Base-by-base conservation (phyloP, 225 moss, liverwort and hornwort genomes). In the Asterella californica region DNA sequence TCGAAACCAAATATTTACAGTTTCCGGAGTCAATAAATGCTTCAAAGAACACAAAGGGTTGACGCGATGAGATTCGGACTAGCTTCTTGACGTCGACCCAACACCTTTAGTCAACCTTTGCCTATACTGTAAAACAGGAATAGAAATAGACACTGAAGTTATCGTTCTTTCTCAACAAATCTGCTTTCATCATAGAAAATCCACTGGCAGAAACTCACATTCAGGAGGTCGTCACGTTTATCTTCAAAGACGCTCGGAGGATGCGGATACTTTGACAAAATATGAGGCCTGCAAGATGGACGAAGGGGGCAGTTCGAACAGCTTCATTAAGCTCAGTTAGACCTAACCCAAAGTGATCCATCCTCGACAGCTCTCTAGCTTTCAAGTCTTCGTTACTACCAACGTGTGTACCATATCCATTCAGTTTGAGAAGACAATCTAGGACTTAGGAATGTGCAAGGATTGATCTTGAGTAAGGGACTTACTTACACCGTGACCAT, bases 211-310 rank as follows among this genome's bases (percentile, higher is more conserved):
- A 78, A 36, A 83, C 88, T 46, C 76, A 94, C 95, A 81, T 87
- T 82, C 27, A 88, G 85, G 83, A 93, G 70, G 22, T 84, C 87
- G 74, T 90, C 84, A 50, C 93, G 92, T 5, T 73, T 89, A 34
- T 75, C 79, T 47, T 88, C 86, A 81, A 99, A 99, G 57, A 81
- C 82, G 29, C 45, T 82, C 55, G 87, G 79, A 24, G 85, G 76
- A 85, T 99, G 99, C 36, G 90, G 93, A 86, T 88, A 99, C 57
- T 92, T 99, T 6, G 95, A 91, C 83, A 99, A 68, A 33, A 86
- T 90, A 83, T 95, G 89, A 66, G 95, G 95, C 84, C 99, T 97
- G 86, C 78, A 85, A 52, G 48, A 72, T 32, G 7, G 15, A 46
- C 21, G 17, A 70, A 30, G 21, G 2, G 2, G 10, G 1, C 11